phyloP scores from a whole-genome alignment of 768 basidiomycete genomes.

The Lactarius evosmus region DNA sequence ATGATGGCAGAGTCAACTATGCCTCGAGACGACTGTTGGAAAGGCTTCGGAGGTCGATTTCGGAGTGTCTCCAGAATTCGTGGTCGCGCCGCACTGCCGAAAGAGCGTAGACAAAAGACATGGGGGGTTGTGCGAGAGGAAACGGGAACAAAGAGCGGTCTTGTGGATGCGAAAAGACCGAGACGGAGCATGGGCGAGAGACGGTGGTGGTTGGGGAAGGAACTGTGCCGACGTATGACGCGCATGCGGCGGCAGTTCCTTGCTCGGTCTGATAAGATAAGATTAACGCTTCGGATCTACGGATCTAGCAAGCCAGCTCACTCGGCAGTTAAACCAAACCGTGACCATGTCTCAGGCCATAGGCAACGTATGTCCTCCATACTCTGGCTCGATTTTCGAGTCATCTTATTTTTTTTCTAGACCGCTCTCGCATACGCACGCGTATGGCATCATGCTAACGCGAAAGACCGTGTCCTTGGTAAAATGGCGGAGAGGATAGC shows the following conservation, averaged over 20 bases:
- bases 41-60: conserved; percentile 32
- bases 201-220: conserved; percentile 8
- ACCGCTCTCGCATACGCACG: conserved; percentile 95
- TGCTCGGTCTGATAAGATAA: conserved; percentile 16
- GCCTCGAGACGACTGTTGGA: conserved; percentile 39
- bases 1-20: conserved; percentile 48
- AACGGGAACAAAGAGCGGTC: conserved; percentile 29
- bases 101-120: conserved; percentile 31
- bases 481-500: conserved; percentile 94
- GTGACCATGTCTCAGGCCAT: conserved; percentile 71
- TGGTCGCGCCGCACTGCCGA: conserved; percentile 34
- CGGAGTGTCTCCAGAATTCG: conserved; percentile 35
- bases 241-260: not conserved
- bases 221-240: conserved; percentile 16
- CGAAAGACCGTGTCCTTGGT: conserved; percentile 86
- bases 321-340: not conserved
- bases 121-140: conserved; percentile 29
- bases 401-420: conserved; percentile 40
- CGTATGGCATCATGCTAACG: conserved; percentile 95
- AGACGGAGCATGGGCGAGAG: conserved; percentile 32
- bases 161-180: conserved; percentile 27
- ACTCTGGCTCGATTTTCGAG: not conserved
- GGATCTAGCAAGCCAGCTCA: not conserved
- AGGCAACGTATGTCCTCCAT: conserved; percentile 60
- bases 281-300: not conserved